phyloP scores from a whole-genome alignment of 805 yeast species.

The Ogataea pini region DNA sequence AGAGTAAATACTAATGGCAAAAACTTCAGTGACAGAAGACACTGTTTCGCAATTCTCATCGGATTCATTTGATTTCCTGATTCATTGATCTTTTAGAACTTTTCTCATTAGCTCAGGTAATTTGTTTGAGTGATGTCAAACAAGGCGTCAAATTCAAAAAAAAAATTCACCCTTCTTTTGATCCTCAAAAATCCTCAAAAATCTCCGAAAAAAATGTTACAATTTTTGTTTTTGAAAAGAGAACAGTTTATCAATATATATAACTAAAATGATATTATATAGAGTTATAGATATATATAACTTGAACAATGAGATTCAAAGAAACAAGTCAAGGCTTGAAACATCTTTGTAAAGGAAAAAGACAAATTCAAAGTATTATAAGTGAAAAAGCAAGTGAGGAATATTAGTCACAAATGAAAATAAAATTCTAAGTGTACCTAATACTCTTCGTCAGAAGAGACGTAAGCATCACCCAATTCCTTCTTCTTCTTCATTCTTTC shows the following conservation, averaged over 20 bases:
- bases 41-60: background rate
- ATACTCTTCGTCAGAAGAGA: constrained; percentile 91
- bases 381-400: constrained; percentile 6
- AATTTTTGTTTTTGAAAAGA: background rate
- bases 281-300: constrained; percentile 10
- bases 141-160: constrained; percentile 8
- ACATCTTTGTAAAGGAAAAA: constrained; percentile 13
- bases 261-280: constrained; percentile 11
- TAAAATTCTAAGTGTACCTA: constrained; percentile 37
- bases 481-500: constrained; percentile 99
- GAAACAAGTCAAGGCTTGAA: constrained; percentile 3
- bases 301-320: constrained; percentile 4
- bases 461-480: constrained; percentile 99
- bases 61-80: background rate
- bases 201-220: too few species aligned
- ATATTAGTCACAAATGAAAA: constrained; percentile 8
- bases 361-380: constrained; percentile 8
- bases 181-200: background rate
- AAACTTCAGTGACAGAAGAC: background rate
- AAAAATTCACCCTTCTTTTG: background rate
- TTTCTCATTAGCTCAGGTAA: too few species aligned
- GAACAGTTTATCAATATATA: constrained; percentile 5
- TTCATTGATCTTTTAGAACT: background rate
- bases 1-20: constrained; percentile 1
- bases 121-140: background rate